Percentiles rank a stretch among this genome's conserved stretches.
phyloP scores from a whole-genome alignment of 768 basidiomycete species.

The Russula emetica region DNA sequence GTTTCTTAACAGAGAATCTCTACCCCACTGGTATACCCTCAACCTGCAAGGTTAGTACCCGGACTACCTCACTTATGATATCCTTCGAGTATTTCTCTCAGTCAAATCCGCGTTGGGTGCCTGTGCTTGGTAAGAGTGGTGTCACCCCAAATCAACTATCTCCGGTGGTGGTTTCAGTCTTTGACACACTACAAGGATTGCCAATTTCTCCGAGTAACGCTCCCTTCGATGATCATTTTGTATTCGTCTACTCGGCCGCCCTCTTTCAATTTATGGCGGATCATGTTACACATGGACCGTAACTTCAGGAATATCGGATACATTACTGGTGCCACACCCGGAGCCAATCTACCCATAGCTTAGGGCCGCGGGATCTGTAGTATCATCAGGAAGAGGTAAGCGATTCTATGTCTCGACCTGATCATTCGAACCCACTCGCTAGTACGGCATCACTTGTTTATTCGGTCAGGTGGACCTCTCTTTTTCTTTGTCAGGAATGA shows the following conservation, averaged over 20 bases:
- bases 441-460: background rate
- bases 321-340: background rate
- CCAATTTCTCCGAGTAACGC: background rate
- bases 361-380: slow-evolving; percentile 1
- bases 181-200: background rate
- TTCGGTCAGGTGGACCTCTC: background rate
- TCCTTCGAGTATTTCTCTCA: background rate
- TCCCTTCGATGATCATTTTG: background rate
- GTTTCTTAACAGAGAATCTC: background rate
- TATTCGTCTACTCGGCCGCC: background rate
- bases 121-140: background rate
- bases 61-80: background rate
- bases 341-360: background rate
- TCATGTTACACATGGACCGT: background rate
- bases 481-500: background rate
- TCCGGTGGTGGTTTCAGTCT: background rate
- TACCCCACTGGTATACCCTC: background rate
- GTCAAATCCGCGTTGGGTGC: background rate
- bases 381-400: background rate
- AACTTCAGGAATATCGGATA: background rate
- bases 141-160: background rate
- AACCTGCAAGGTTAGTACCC: background rate
- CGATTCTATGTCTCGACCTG: background rate
- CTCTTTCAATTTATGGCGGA: background rate
- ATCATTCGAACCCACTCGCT: background rate